Evolutionary conservation across 1,284 basidiomycete genomes (phyloP), one percentile per base, ranked within the genome.

Genomic region (Microbotryomycetes sp.): DNA sequence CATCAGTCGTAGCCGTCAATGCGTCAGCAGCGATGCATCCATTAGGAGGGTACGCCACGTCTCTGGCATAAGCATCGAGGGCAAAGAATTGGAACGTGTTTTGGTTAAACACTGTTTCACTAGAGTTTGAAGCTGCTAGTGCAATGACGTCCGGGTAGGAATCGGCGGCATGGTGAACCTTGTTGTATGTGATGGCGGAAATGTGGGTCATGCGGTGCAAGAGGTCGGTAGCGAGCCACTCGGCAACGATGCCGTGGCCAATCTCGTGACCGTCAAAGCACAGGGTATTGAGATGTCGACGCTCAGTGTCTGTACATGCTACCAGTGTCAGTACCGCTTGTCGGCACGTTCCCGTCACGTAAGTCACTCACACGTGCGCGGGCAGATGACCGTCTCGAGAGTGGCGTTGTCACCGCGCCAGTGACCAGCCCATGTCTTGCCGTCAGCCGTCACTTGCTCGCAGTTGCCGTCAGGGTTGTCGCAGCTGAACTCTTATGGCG

Each of bases 251-350:
- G 49, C 24, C 3, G 51, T 55, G 23, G 16, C 60, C 57, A 13
- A 62, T 56, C 45, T 62, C 28, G 29, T 54, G 24, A 9, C 47
- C 64, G 57, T 65, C 64, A 59, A 59, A 65, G 60, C 64, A 65
- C 16, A 65, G 52, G 15, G 35, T 48, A n/a, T 48, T 21, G 13
- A 65, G 57, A 7, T 54, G 57, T 5, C 45, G 28, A 4, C 64
- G 60, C 16, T 50, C 51, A 15, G 60, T 57, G 47, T 59, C 62
- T 59, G 52, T 3, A 1, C 13, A 13, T n/a, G 3, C 9, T 35
- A 0, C 5, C 3, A 21, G 7, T 26, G n/a, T n/a, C n/a, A n/a
- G n/a, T n/a, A n/a, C n/a, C n/a, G n/a, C n/a, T n/a, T n/a, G n/a
- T n/a, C n/a, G n/a, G n/a, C n/a, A n/a, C n/a, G n/a, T n/a, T n/a